Evolutionary conservation across 805 yeast species (phyloP), one percentile per base, ranked within the genome.

Genomic region (Ogataea glucozyma): DNA sequence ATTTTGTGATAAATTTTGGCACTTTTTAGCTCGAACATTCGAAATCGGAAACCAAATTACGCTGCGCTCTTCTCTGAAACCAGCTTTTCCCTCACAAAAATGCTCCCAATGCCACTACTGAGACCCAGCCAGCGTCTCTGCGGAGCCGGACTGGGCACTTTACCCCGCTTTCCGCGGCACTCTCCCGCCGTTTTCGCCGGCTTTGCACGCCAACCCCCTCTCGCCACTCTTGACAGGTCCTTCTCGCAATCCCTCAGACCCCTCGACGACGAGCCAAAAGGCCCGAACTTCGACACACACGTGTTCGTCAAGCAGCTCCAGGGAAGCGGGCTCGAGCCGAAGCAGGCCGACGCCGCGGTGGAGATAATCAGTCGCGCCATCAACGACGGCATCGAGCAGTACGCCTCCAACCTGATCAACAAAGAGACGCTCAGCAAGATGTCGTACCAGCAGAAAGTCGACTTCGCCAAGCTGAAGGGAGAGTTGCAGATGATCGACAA

Each of bases 391-490:
- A 80, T 89, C 22, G 75, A 76, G 17, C 79, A 84, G 43, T 81
- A 88, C 19, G 81, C 90, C 8, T 73, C 82, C 27, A 85, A 85
- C 57, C 67, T 91, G 43, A 95, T 91, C n/a, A 79, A 89, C 19
- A 83, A 88, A 54, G 97, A 89, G 54, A 81, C 83, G 32, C 73
- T 91, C 33, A 81, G 87, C 22, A 81, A 89, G 52, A 77, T 89
- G 58, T 85, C 96, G 3, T 93, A 93, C 64, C 96, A 91, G 61
- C 98, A 93, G 57, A 88, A 91, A 55, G 97, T 93, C 23, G 98
- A 93, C 60, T 91, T 93, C 72, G 93, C 97, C 27, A 91, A 91
- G 60, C 75, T 93, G 47, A 84, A 90, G 58, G 95, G 96, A 23
- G 98, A 91, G 62, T 73, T 93, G 31, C 90, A 88, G 55, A 81